Evolutionary conservation across 1,139 yeast species (phyloP), one percentile per base, ranked within the genome.

Genomic region (Eremothecium gossypii): DNA sequence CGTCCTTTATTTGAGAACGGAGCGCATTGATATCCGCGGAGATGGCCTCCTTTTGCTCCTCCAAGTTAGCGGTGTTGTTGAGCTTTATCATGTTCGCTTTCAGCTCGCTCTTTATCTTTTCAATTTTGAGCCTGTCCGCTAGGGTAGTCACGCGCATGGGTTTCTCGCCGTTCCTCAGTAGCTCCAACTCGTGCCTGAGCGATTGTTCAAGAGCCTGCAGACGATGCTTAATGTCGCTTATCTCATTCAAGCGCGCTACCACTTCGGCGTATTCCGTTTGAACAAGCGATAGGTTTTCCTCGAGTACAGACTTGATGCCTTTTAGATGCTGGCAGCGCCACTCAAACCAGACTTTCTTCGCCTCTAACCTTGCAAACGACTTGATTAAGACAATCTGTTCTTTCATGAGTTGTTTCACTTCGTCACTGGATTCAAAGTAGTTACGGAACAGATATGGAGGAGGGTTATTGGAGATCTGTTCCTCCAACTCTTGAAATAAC

Each of bases 231-330:
- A 75, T 63, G 7, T 57, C 55, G 34, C 64, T 60, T 37, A 67
- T 67, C 9, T 66, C 71, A 10, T 53, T 55, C 12, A 65, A 55
- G 12, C 61, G 57, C 1, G 63, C 51, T 3, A 52, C 45, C 12
- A 59, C 40, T 11, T 46, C 52, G 2, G 63, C 59, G 45, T 72
- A 71, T 51, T 70, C 77, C 38, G 70, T 75, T 35, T 67, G 64
- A 43, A 78, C 69, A 12, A 74, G 48, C 2, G 65, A 58, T 0
- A 80, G 73, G 48, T 77, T 77, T 42, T 74, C 77, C 4, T 61
- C 62, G 23, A 68, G 55, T 5, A 58, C 62, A 13, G 43, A 46
- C 30, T 52, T 52, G 13, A 61, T 48, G 11, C 61, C 61, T 20
- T 52, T 50, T 12, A 61, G 40, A 42, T 59, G 63, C 20, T 57